Base-by-base conservation (phyloP, 202 grass and related monocot species). In the Musa balbisiana region DNA sequence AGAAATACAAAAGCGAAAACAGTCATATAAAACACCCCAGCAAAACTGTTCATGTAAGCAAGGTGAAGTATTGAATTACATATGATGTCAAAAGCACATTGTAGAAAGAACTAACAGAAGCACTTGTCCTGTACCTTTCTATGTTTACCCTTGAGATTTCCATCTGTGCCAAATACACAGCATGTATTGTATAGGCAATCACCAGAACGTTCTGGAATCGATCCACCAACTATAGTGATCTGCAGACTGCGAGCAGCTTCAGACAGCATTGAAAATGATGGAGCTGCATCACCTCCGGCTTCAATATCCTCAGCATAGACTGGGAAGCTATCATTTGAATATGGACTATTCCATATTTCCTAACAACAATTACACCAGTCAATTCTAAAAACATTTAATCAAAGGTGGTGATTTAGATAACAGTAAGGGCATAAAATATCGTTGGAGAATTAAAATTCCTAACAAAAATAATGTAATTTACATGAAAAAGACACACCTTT, bases 281-380 rank as follows among this genome's bases (percentile, higher is more conserved):
- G 91, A 85, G 95, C 87, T 65, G 89, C 85, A 80, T 92, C 66
- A 10, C 87, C 81, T 2, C 94, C 90, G 43, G 90, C 83, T 89
- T 95, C 95, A 78, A 99, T 87, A 82, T 92, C 91, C 80, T 99
- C 95, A 2, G 95, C 95, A 0, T 90, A 99, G 21, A 90, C 66
- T 14, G 95, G 89, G 84, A 99, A 99, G 69, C 91, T 95, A 64
- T 99, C 95, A 84, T 93, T 81, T 68, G 91, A 91, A 73, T 99
- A 99, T 9, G 95, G 95, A 66, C 87, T 82, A 51, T 99, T 99
- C 95, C 91, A 99, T 80, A 99, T 88, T 82, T 99, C 95, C 95
- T 99, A 88, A 63, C 80, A 58, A 76, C 6, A 59, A 62, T 74
- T 56, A 69, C 20, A 80, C 5, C 6, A 77, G 26, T 11, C 23